Base-by-base conservation (phyloP, 2,329 filamentous ascomycete genomes). In the Calonectria pauciramosa region DNA sequence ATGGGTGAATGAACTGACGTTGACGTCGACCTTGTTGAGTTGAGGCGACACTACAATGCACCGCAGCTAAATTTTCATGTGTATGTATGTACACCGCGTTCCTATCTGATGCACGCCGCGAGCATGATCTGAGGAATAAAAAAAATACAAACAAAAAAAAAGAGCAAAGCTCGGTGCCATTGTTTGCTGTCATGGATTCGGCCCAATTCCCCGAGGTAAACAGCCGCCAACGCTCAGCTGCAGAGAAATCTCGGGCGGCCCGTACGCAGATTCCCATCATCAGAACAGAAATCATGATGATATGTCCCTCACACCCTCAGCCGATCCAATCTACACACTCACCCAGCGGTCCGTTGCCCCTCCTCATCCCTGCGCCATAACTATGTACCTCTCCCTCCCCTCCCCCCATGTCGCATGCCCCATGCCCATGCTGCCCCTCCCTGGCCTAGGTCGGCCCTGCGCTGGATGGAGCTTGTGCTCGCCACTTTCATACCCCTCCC, bases 301-400 rank as follows among this genome's bases (percentile, higher is more conserved):
- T 71, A 71, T 71, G 68, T 71, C 59, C 68, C 68, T 71, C 68
- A 71, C 68, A 71, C 59, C 68, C 59, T 70, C 68, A 49, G 63
- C 52, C 63, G 38, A 67, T 51, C 41, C 41, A 36, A 65, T 65
- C 60, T 65, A 30, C 60, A 47, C 38, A 20, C 18, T 47, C 20
- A n/a, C 18, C 44, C 60, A 26, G 60, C 60, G 60, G 60, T 65
- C 60, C 26, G 56, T 56, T 67, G 44, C 36, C 59, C 47, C 34
- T 54, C 47, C 67, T 68, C 38, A 52, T 41, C 65, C 49, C 32
- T 56, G 32, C 49, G n/a, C 51, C 34, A 36, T 30, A n/a, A n/a
- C n/a, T n/a, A n/a, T n/a, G n/a, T n/a, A n/a, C n/a, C 65, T 30
- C 49, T 36, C 65, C 44, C 64, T 36, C 64, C 47, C 47, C 18